Evolutionary conservation across 2,329 filamentous ascomycete species (phyloP).

Genomic region (Botrytis paeoniae): DNA sequence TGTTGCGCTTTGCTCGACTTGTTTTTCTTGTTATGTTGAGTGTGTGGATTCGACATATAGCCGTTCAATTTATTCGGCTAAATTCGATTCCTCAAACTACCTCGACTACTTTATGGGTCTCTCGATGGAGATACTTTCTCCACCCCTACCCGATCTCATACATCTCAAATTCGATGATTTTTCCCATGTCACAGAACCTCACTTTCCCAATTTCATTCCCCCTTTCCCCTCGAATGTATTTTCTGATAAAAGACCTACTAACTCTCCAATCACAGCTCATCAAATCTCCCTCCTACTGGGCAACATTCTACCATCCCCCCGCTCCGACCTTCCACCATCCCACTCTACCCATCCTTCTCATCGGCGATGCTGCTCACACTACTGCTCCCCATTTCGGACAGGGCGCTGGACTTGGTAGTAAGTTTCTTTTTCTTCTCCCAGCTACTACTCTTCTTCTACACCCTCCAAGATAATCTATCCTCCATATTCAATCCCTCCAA

Average conservation of each 20-base stretch:
- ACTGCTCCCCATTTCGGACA: constrained; percentile 9
- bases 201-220: not conserved
- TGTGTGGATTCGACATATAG: not conserved
- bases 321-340: not conserved
- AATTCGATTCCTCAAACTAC: not conserved
- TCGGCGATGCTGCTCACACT: constrained; percentile 1
- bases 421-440: not conserved
- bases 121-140: not conserved
- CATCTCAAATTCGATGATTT: too few species aligned
- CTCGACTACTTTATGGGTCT: not conserved
- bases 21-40: not conserved
- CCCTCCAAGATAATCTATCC: fast-evolving
- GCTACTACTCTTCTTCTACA: not conserved
- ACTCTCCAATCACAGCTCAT: not conserved
- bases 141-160: not conserved
- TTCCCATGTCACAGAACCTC: not conserved
- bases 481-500: not conserved
- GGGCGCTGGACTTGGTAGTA: constrained; percentile 3
- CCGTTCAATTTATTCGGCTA: too few species aligned
- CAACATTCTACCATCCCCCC: not conserved
- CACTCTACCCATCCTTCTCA: not conserved
- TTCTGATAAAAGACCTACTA: not conserved
- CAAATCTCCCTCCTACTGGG: constrained; percentile 1
- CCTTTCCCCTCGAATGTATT: too few species aligned
- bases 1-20: not conserved